Percentiles rank a stretch among this genome's conserved stretches.
Conservation (phyloP, 805 yeast species). For the Nakazawaea pomicola region DNA sequence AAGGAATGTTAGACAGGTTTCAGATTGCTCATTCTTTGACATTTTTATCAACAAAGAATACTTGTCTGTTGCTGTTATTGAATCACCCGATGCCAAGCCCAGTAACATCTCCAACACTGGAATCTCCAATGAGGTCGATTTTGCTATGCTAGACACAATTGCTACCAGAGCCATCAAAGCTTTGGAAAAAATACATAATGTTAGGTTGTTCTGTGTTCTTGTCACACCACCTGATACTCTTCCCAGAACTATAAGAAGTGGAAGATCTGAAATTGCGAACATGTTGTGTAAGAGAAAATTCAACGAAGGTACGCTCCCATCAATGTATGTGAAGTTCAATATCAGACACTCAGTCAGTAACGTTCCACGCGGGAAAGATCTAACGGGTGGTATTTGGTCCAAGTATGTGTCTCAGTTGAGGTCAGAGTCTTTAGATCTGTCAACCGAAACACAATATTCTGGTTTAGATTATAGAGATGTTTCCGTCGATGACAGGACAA, state of each 20-base stretch:
- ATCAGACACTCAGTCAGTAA: slow-evolving; percentile 56
- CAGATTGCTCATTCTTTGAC: slow-evolving; percentile 91
- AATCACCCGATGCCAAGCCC: slow-evolving; percentile 29
- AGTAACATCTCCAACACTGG: neutral
- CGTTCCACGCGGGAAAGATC: slow-evolving; percentile 71
- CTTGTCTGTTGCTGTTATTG: slow-evolving; percentile 81
- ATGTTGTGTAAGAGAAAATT: slow-evolving; percentile 76
- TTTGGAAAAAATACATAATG: slow-evolving; percentile 55
- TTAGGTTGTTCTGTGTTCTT: slow-evolving; percentile 76
- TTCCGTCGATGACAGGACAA: slow-evolving; percentile 75
- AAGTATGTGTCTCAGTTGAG: slow-evolving; percentile 67
- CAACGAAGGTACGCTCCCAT: slow-evolving; percentile 70
- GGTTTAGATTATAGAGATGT: slow-evolving; percentile 73
- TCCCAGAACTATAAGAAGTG: slow-evolving; percentile 80
- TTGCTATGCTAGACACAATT: slow-evolving; percentile 41
- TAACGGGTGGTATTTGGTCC: slow-evolving; percentile 81
- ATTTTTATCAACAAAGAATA: slow-evolving; percentile 73
- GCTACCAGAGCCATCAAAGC: slow-evolving; percentile 40
- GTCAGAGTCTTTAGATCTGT: slow-evolving; percentile 45
- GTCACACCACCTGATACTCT: slow-evolving; percentile 76
- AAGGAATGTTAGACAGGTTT: slow-evolving; percentile 71
- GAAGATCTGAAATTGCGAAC: slow-evolving; percentile 89
- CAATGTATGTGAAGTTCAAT: slow-evolving; percentile 78
- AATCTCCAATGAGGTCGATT: slow-evolving; percentile 21
- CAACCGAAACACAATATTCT: slow-evolving; percentile 70